Percentiles rank a stretch among this genome's conserved stretches.
Evolutionary conservation across 2,329 filamentous ascomycete species (phyloP).

Genomic region (Fonsecaea nubica): DNA sequence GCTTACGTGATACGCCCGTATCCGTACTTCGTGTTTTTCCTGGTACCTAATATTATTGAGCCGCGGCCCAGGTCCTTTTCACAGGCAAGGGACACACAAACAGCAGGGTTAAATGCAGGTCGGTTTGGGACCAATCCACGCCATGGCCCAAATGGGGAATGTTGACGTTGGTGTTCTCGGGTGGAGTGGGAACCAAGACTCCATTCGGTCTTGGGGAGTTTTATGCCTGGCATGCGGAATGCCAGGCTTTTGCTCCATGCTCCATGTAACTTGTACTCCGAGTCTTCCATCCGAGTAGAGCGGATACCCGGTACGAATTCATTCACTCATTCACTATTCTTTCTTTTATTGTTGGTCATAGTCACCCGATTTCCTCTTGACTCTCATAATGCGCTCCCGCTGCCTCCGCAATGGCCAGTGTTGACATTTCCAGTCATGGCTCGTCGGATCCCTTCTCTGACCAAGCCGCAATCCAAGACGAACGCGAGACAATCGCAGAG

Average conservation of each 20-base stretch:
- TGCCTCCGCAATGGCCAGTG: constrained; percentile 24
- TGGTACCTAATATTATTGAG: constrained; percentile 7
- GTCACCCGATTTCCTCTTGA: neutral
- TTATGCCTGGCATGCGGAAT: neutral
- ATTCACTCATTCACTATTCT: constrained; percentile 10
- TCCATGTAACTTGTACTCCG: neutral
- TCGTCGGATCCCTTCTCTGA: constrained; percentile 31
- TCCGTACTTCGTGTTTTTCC: constrained; percentile 5
- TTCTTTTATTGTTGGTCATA: neutral
- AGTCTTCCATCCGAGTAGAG: neutral
- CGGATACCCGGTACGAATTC: neutral
- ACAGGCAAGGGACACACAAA: neutral
- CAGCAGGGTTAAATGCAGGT: constrained; percentile 3
- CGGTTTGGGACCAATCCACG: neutral
- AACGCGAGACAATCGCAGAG: constrained; percentile 49
- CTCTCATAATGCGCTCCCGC: constrained; percentile 23
- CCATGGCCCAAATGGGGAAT: constrained; percentile 9
- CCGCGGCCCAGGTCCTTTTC: neutral
- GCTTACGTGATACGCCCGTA: neutral
- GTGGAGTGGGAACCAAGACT: constrained; percentile 7
- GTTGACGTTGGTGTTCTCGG: constrained; percentile 13
- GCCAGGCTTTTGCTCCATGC: neutral
- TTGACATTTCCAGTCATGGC: constrained; percentile 14
- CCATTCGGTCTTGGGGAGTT: neutral
- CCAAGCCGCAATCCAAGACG: constrained; percentile 30